Conservation (phyloP, 148 eudicot species). For the Rhododendron kiyosumense region DNA sequence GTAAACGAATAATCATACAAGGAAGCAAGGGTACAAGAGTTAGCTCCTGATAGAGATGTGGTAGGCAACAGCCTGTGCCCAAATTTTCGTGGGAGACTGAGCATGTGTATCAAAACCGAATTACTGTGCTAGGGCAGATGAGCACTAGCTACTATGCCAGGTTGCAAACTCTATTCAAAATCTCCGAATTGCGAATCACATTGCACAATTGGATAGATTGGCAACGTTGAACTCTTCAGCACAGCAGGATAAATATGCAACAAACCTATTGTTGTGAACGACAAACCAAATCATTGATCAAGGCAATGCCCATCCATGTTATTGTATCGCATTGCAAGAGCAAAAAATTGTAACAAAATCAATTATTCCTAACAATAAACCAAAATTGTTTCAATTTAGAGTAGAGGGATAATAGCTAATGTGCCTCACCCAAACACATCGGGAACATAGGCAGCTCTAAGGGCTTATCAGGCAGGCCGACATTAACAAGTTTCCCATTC, state of each 20-base stretch:
- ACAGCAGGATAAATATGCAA: neutral
- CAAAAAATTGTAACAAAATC: neutral
- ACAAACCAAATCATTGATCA: neutral
- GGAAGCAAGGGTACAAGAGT: neutral
- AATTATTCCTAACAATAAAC: neutral
- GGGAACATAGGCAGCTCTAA: slow-evolving; percentile 51
- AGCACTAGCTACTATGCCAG: neutral
- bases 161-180: neutral
- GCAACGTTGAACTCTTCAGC: neutral
- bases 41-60: neutral
- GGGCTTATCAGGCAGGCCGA: slow-evolving; percentile 56
- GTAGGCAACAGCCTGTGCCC: neutral
- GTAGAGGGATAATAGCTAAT: neutral
- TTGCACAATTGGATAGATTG: neutral
- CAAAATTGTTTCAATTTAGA: neutral
- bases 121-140: neutral
- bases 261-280: neutral
- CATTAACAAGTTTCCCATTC: slow-evolving; percentile 53
- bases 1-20: neutral
- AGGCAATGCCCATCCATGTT: neutral
- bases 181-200: neutral
- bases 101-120: neutral
- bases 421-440: slow-evolving; percentile 39
- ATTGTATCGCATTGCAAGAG: neutral
- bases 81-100: neutral